These are phyloP conservation scores for Euphorbia lathyris DNA, from an alignment of 345 rosid genomes.

Conservation along the genomic window DNA sequence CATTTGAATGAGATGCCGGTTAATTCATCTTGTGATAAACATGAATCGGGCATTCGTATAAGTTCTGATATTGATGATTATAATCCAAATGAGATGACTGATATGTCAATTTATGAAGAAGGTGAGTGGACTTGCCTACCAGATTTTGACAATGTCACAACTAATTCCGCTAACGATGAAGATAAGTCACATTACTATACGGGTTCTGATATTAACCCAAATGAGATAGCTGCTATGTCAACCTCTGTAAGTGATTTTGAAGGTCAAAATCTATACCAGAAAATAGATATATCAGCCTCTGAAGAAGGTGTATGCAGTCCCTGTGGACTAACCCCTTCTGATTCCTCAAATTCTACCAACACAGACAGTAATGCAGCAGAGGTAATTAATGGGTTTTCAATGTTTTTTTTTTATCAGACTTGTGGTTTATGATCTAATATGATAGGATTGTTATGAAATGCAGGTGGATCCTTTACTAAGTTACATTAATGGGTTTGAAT, in stretches of 20 bases:
- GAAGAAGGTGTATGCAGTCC: background rate
- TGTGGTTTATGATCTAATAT: background rate
- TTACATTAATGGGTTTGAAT: too few relatives aligned
- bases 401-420: background rate
- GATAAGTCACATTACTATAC: background rate
- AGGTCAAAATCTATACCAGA: background rate
- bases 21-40: conserved; percentile 8
- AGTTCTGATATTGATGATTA: too few relatives aligned
- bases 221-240: conserved; percentile 7
- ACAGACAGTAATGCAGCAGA: background rate
- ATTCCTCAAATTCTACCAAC: background rate
- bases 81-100: too few relatives aligned
- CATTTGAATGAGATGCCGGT: background rate
- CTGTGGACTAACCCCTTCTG: background rate
- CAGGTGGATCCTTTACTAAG: too few relatives aligned
- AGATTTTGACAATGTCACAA: background rate
- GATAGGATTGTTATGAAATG: background rate
- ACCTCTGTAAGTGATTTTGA: conserved; percentile 9
- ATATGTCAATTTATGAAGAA: too few relatives aligned
- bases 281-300: too few relatives aligned
- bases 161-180: background rate
- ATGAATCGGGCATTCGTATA: background rate
- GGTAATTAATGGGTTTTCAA: background rate
- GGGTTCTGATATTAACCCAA: background rate
- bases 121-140: too few relatives aligned